A percentile compares a stretch with the other conserved stretches of the same genome.
Conservation (phyloP, 495 filamentous ascomycete species). For the Penicillium taxi region DNA sequence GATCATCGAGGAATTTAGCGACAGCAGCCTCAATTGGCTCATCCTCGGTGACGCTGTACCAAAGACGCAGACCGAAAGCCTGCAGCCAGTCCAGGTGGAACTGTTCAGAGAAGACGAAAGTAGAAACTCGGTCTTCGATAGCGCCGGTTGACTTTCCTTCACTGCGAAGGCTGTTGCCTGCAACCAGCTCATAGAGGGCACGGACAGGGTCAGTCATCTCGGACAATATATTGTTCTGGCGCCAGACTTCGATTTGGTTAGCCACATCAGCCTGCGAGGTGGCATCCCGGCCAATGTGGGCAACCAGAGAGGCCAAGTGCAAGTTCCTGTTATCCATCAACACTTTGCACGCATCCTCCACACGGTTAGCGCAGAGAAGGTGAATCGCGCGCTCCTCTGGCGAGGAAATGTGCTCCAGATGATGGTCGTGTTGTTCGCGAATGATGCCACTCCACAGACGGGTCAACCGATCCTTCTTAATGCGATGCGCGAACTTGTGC, state of each 20-base stretch:
- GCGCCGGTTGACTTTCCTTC: constrained; percentile 58
- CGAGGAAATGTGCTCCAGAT: constrained; percentile 43
- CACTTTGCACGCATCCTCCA: constrained; percentile 72
- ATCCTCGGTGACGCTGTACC: constrained; percentile 64
- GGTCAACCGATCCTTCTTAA: constrained; percentile 47
- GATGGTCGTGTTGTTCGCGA: constrained; percentile 37
- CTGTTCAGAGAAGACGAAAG: constrained; percentile 68
- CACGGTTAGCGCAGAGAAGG: constrained; percentile 64
- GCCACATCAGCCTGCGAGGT: constrained; percentile 58
- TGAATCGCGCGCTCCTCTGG: constrained; percentile 79
- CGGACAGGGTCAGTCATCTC: constrained; percentile 83
- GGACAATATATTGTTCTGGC: constrained; percentile 65
- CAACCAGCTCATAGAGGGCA: constrained; percentile 79
- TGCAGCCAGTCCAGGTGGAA: constrained; percentile 90
- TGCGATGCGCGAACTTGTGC: constrained; percentile 36
- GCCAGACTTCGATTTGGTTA: constrained; percentile 77
- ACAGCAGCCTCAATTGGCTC: constrained; percentile 65
- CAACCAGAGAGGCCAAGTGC: constrained; percentile 72
- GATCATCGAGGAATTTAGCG: constrained; percentile 56
- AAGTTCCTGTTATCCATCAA: constrained; percentile 66
- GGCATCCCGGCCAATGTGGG: constrained; percentile 66
- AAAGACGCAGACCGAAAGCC: constrained; percentile 82
- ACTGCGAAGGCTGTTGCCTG: constrained; percentile 74
- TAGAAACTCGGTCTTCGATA: constrained; percentile 65
- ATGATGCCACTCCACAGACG: constrained; percentile 42